Evolutionary conservation across 2,329 filamentous ascomycete genomes (phyloP).

Genomic region (Diaporthe amygdali): DNA sequence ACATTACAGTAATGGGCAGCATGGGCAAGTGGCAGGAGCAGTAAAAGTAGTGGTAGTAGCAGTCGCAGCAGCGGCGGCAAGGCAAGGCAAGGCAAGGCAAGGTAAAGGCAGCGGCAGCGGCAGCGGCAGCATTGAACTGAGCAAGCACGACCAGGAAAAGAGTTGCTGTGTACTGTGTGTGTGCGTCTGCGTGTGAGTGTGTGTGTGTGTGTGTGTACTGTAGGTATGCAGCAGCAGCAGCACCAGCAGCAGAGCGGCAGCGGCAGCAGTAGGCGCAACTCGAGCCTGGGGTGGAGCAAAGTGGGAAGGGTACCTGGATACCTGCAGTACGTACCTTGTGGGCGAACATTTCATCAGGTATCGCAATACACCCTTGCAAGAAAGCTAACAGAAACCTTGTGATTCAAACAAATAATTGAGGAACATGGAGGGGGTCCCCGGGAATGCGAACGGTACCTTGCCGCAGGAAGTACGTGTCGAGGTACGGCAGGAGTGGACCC

Average conservation of each 20-base stretch:
- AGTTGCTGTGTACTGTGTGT: not conserved
- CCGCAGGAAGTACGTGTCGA: not conserved
- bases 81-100: no score
- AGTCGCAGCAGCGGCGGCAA: not conserved
- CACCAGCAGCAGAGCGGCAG: not conserved
- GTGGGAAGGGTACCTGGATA: not conserved
- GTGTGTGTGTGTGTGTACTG: no score
- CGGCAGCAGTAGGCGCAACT: not conserved
- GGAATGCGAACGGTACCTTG: slow-evolving; percentile 9
- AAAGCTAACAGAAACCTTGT: slow-evolving; percentile 14
- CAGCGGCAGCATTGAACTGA: not conserved
- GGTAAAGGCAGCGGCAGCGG: not conserved
- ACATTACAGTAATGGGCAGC: not conserved
- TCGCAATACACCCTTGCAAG: slow-evolving; percentile 17
- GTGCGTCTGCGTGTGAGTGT: no score
- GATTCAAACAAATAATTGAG: slow-evolving; percentile 20
- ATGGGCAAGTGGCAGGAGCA: not conserved
- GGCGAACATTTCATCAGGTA: not conserved
- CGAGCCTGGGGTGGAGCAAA: not conserved
- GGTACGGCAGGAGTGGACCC: not conserved
- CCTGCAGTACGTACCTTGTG: not conserved
- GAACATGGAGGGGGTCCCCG: not conserved
- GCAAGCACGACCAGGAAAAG: not conserved
- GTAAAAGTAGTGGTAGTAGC: not conserved
- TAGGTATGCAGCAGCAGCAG: not conserved